Percentiles rank a stretch among this genome's conserved stretches.
phyloP scores from a whole-genome alignment of 768 basidiomycete species.

The Tylopilus vinaceipallidus region DNA sequence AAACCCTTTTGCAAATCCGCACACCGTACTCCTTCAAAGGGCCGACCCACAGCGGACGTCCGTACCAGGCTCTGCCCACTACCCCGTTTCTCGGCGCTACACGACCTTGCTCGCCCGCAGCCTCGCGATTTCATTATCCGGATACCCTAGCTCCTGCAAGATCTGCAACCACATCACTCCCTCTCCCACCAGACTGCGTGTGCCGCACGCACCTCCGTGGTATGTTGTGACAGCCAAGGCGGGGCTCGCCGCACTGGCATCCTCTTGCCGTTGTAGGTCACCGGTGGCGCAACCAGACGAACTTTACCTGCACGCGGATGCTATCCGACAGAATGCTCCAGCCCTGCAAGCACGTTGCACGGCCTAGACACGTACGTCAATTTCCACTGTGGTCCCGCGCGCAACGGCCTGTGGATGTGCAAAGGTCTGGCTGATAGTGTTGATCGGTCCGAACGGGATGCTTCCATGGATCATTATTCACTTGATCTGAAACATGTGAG shows the following conservation, averaged over 20 bases:
- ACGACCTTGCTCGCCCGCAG: constrained; percentile 45
- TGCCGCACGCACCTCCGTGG: constrained; percentile 54
- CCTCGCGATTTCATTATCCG: constrained; percentile 37
- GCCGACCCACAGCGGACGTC: constrained; percentile 31
- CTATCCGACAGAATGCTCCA: constrained; percentile 30
- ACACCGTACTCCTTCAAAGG: no score
- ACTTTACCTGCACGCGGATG: constrained; percentile 76
- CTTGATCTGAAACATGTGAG: constrained; percentile 7
- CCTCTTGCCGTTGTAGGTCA: constrained; percentile 75
- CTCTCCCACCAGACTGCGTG: not conserved
- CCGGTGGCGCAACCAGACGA: constrained; percentile 79
- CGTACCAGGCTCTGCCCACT: constrained; percentile 9
- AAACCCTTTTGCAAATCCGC: constrained; percentile 29
- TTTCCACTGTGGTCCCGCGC: constrained; percentile 68
- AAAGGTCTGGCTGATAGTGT: constrained; percentile 87
- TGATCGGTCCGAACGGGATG: constrained; percentile 89
- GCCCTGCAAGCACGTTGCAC: constrained; percentile 26
- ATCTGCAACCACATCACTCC: constrained; percentile 29
- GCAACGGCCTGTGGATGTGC: constrained; percentile 84
- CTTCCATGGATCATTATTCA: constrained; percentile 34
- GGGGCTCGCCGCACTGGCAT: constrained; percentile 76
- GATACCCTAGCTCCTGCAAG: constrained; percentile 44
- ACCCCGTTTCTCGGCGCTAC: constrained; percentile 28
- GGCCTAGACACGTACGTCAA: constrained; percentile 57
- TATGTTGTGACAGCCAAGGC: constrained; percentile 87